Evolutionary conservation across 2,329 filamentous ascomycete genomes (phyloP).

Genomic region (Onygena corvina): DNA sequence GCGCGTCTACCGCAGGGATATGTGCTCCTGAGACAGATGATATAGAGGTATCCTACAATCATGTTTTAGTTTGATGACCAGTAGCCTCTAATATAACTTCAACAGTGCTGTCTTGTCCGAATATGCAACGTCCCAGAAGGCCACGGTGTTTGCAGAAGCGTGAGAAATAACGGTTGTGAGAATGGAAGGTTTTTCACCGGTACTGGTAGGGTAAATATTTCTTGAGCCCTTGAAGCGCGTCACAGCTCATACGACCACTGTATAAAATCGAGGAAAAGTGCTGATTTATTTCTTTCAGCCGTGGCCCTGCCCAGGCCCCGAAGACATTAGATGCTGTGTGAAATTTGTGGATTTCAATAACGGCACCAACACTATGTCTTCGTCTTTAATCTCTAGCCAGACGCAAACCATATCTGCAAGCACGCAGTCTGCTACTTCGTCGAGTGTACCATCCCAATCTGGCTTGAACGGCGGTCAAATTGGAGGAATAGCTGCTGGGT

Average conservation of each 20-base stretch:
- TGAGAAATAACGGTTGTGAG: neutral
- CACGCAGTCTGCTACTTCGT: neutral
- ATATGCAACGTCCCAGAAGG: neutral
- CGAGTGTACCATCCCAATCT: neutral
- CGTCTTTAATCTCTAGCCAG: neutral
- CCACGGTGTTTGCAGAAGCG: neutral
- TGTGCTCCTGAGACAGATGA: neutral
- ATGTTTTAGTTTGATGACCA: neutral
- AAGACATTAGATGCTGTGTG: conserved; percentile 3
- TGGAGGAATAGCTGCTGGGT: conserved; percentile 79
- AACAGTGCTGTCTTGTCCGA: conserved; percentile 5
- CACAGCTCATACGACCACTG: neutral
- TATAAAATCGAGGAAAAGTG: neutral
- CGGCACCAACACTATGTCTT: neutral
- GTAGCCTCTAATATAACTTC: neutral
- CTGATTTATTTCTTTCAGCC: neutral
- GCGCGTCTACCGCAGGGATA: neutral
- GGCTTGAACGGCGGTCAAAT: conserved; percentile 58
- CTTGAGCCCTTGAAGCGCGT: neutral
- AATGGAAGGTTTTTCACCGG: conserved; percentile 2
- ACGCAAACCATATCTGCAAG: neutral
- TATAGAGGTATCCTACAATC: neutral
- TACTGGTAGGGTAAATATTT: neutral
- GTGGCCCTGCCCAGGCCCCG: conserved; percentile 3
- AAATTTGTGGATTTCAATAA: conserved; percentile 4